Base-by-base conservation (phyloP, 2,329 filamentous ascomycete genomes). In the Ceratocystis cubensis region DNA sequence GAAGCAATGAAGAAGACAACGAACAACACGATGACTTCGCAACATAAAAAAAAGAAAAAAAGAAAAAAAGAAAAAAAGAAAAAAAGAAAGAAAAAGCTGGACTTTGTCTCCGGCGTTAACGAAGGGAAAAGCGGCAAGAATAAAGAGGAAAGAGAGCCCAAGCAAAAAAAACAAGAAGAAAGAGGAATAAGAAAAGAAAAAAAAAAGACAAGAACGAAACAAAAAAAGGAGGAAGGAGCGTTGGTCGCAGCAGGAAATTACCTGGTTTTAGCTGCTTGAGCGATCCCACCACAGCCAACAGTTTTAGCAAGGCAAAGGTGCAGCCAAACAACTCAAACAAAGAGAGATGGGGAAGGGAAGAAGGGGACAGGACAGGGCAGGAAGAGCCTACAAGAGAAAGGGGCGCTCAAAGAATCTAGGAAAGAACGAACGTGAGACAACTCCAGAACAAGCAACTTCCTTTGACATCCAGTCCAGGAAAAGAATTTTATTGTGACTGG, bases 211-310 rank as follows among this genome's bases (percentile, higher is more conserved):
- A 57, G 48, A 61, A 44, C 25, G 61, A 48, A 28, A 28, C 61
- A 62, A 67, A 46, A 48, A 61, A 66, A 50, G 61, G 66, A 64
- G 65, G 33, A 64, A 33, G 45, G 46, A 63, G 61, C 41, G 37
- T 17, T 46, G 20, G 37, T 63, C 37, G 37, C 44, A 37, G 62
- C 22, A 57, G 53, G 53, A 57, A 57, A 57, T 57, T 57, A 57
- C 53, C 53, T 57, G 53, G 53, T 57, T 57, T 57, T 57, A 57
- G 53, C 53, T 57, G 53, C n/a, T 57, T n/a, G 53, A 57, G 53
- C 53, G 28, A 28, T 57, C 53, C 22, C 53, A 57, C 53, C 53
- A 17, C 53, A 33, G 48, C 20, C 48, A 50, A 25, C 48, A 50
- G 48, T 25, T 50, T 20, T 10, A 15, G 3, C 20, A 50, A 50